phyloP scores from a whole-genome alignment of 768 basidiomycete species.

The Hygrocybe coccinea region DNA sequence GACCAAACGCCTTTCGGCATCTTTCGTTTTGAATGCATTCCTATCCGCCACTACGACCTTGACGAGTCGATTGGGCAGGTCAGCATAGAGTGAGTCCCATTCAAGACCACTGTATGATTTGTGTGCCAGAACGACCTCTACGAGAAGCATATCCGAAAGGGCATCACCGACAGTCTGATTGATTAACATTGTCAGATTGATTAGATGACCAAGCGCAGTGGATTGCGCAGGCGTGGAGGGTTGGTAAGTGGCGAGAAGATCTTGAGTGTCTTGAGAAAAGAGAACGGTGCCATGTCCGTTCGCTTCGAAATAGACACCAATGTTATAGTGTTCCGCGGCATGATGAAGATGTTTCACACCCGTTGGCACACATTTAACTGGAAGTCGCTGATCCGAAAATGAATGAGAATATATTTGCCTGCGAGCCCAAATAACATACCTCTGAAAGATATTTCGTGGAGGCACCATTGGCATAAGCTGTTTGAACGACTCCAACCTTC shows the following conservation, averaged over 20 bases:
- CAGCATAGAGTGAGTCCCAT: constrained; percentile 92
- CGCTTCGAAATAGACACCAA: constrained; percentile 99
- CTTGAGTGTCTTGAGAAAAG: constrained; percentile 75
- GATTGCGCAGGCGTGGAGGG: constrained; percentile 81
- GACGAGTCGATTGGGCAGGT: constrained; percentile 90
- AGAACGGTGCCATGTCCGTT: constrained; percentile 98
- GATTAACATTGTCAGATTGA: constrained; percentile 76
- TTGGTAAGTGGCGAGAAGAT: constrained; percentile 54
- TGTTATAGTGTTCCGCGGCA: constrained; percentile 86
- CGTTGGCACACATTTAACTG: constrained; percentile 91
- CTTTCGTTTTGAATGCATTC: constrained; percentile 79
- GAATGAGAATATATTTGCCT: background rate
- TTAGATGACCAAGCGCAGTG: constrained; percentile 71
- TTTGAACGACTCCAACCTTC: constrained; percentile 93
- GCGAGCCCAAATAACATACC: constrained; percentile 39
- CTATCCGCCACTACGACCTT: constrained; percentile 87
- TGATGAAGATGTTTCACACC: constrained; percentile 99
- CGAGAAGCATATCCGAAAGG: constrained; percentile 90
- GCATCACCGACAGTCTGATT: constrained; percentile 99
- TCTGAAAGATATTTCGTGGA: constrained; percentile 89
- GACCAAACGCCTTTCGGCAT: constrained; percentile 87
- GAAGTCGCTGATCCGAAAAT: constrained; percentile 59
- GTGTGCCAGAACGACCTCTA: constrained; percentile 87
- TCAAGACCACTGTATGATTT: constrained; percentile 76
- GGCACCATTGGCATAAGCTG: constrained; percentile 96